These are phyloP conservation scores for Dioszegia hungarica DNA, from an alignment of 768 basidiomycete species.

Conservation along the genomic window DNA sequence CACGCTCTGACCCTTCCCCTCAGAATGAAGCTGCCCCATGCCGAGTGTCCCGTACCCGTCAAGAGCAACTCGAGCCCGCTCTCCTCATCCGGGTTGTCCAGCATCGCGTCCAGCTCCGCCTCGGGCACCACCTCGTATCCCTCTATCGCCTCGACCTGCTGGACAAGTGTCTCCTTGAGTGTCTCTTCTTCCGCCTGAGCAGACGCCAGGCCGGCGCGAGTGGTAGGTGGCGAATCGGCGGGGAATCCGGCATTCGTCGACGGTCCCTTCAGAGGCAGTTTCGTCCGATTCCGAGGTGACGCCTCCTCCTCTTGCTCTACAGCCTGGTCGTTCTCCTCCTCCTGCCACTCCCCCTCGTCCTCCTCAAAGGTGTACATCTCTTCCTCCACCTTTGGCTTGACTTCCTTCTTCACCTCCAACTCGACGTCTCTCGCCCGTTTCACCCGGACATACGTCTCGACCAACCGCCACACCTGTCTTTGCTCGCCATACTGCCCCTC, in stretches of 20 bases:
- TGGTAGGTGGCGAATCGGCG: constrained; percentile 13
- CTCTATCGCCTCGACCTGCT: constrained; percentile 32
- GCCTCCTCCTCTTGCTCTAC: neutral
- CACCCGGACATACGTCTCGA: constrained; percentile 39
- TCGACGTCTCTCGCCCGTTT: constrained; percentile 7
- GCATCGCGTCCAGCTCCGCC: constrained; percentile 26
- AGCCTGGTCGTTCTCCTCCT: neutral
- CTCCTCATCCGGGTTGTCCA: constrained; percentile 22
- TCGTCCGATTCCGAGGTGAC: constrained; percentile 2
- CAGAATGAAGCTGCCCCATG: constrained; percentile 48
- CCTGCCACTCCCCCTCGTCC: neutral
- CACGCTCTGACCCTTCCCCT: constrained; percentile 45
- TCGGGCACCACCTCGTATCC: constrained; percentile 39
- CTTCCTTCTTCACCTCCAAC: neutral
- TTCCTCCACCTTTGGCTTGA: neutral
- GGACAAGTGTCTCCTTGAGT: constrained; percentile 29
- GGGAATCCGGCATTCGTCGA: constrained; percentile 36
- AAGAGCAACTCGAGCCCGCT: constrained; percentile 43
- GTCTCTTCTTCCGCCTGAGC: constrained; percentile 34
- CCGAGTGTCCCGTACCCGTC: constrained; percentile 46
- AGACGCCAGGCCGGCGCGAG: constrained; percentile 18
- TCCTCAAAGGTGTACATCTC: neutral
- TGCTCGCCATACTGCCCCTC: constrained; percentile 74
- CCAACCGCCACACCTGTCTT: constrained; percentile 80
- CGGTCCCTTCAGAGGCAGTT: constrained; percentile 32